Evolutionary conservation across 352 stramenopile species (phyloP).

Genomic region (Globisporangium iwayamae): DNA sequence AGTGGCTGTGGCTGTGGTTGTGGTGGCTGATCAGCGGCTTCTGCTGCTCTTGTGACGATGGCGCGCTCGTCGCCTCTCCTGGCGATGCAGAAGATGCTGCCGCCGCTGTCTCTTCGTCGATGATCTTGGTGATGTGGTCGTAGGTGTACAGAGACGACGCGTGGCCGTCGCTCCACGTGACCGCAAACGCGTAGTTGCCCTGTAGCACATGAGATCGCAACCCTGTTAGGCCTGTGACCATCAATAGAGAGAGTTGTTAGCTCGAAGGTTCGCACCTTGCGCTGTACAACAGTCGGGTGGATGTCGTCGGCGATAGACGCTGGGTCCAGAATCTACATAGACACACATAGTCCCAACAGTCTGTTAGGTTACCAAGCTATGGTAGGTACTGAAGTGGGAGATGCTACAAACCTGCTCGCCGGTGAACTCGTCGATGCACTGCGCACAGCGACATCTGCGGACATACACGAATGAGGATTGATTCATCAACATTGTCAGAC

Average conservation of each 20-base stretch:
- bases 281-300: conserved; percentile 73
- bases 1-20: conserved; percentile 8
- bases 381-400: no score
- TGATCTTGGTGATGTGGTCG: conserved; percentile 68
- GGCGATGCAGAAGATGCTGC: background rate
- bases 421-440: conserved; percentile 88
- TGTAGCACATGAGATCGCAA: conserved; percentile 22
- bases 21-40: background rate
- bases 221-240: background rate
- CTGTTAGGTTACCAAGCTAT: no score
- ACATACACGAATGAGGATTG: background rate
- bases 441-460: conserved; percentile 70
- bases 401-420: conserved; percentile 49
- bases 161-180: conserved; percentile 98
- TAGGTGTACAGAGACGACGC: conserved; percentile 96
- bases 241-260: conserved; percentile 14
- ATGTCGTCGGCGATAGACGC: conserved; percentile 74
- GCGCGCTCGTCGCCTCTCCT: background rate
- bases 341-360: background rate
- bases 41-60: background rate
- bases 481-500: background rate
- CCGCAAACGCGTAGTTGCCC: conserved; percentile 97
- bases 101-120: conserved; percentile 28
- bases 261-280: conserved; percentile 45
- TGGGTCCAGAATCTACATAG: conserved; percentile 62